A percentile compares a stretch with the other conserved stretches of the same genome.
phyloP scores from a whole-genome alignment of 2,329 filamentous ascomycete species.

The Penicillium sp. region DNA sequence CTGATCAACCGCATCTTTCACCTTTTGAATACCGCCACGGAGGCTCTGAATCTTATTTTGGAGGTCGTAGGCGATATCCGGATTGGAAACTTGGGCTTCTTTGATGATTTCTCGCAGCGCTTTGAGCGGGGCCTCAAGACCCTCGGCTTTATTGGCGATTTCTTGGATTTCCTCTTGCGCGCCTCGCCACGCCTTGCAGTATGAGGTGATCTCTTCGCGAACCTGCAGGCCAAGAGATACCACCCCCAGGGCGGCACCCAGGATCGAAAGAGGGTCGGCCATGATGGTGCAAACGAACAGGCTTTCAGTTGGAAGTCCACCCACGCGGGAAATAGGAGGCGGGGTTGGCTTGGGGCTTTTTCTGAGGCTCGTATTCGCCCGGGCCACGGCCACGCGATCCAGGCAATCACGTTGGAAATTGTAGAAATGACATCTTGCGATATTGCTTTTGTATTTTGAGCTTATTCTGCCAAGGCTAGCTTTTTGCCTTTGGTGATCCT shows the following conservation, averaged over 20 bases:
- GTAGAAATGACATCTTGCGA: background rate
- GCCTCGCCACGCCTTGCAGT: conserved; percentile 5
- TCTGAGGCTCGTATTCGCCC: conserved; percentile 3
- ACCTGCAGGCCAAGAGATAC: conserved; percentile 6
- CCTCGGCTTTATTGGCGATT: conserved; percentile 4
- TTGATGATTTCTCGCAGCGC: background rate
- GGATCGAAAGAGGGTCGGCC: conserved; percentile 3
- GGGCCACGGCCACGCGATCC: background rate
- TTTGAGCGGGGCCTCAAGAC: background rate
- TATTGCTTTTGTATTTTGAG: background rate
- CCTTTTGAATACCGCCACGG: background rate
- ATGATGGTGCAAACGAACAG: background rate
- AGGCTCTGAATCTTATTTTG: background rate
- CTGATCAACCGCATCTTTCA: conserved; percentile 1
- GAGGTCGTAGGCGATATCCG: background rate
- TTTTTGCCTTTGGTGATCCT: background rate
- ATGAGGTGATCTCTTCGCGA: conserved; percentile 3
- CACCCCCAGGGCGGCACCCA: conserved; percentile 1
- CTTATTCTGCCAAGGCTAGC: background rate
- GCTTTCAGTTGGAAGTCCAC: background rate
- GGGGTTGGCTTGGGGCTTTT: background rate
- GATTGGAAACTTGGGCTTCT: background rate
- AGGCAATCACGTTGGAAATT: background rate
- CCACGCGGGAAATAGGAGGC: background rate
- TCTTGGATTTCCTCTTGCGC: conserved; percentile 3